A percentile compares a stretch with the other conserved stretches of the same genome.
Evolutionary conservation across 1,139 yeast genomes (phyloP).

Genomic region (Lodderomyces beijingensis): DNA sequence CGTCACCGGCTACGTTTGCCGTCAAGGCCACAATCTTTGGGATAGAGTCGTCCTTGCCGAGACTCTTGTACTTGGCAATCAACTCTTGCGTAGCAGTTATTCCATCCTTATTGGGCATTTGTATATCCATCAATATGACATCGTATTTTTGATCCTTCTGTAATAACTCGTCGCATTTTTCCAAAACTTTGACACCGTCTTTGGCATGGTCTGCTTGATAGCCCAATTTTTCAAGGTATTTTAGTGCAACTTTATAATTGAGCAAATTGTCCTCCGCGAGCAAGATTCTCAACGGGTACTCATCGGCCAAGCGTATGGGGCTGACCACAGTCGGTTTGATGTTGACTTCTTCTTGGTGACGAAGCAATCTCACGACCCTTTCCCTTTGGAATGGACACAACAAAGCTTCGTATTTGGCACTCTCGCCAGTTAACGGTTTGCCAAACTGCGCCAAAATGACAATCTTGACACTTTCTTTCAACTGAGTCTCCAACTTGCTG

Average conservation of each 20-base stretch:
- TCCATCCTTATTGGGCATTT: slow-evolving; percentile 53
- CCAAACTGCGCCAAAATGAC: slow-evolving; percentile 29
- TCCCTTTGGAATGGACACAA: slow-evolving; percentile 33
- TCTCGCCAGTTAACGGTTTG: slow-evolving; percentile 21
- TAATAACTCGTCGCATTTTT: slow-evolving; percentile 26
- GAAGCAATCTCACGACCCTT: slow-evolving; percentile 22
- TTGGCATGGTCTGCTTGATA: slow-evolving; percentile 53
- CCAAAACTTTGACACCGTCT: slow-evolving; percentile 48
- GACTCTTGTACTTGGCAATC: slow-evolving; percentile 18
- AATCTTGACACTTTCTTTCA: slow-evolving; percentile 13
- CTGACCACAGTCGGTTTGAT: not conserved
- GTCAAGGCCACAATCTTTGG: slow-evolving; percentile 51
- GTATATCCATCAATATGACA: slow-evolving; percentile 50
- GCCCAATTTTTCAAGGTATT: slow-evolving; percentile 50
- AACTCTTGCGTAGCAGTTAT: slow-evolving; percentile 40
- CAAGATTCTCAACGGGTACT: slow-evolving; percentile 41
- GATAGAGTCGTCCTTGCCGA: slow-evolving; percentile 24
- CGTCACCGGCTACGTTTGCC: slow-evolving; percentile 57
- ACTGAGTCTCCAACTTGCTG: slow-evolving; percentile 7
- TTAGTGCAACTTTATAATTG: slow-evolving; percentile 48
- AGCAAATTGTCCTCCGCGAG: slow-evolving; percentile 53
- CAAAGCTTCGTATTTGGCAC: slow-evolving; percentile 24
- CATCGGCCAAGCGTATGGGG: slow-evolving; percentile 18
- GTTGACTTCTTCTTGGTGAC: slow-evolving; percentile 7
- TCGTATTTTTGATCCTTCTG: slow-evolving; percentile 37